Conservation (phyloP, 345 rosid species). For the Nephelium lappaceum region DNA sequence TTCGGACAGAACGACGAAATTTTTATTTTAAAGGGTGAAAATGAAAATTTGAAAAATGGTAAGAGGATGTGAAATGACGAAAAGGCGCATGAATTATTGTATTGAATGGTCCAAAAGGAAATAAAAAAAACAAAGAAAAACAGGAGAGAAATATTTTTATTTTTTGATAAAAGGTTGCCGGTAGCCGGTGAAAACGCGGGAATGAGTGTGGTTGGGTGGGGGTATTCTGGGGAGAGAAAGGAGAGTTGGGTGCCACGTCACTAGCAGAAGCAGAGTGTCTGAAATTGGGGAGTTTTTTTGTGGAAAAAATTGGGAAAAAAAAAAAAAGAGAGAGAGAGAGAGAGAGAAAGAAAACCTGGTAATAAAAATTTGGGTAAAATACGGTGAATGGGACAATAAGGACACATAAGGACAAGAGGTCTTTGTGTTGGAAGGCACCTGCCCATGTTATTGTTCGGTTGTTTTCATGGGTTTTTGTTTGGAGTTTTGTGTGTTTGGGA, state of each 20-base stretch:
- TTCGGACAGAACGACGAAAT: conserved; percentile 13
- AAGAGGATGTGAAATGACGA: conserved; percentile 29
- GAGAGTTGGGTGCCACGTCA: background rate
- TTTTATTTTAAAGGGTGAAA: background rate
- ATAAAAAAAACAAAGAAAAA: background rate
- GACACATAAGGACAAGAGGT: background rate
- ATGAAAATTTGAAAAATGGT: background rate
- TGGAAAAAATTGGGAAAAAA: background rate
- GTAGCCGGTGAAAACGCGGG: conserved; percentile 27
- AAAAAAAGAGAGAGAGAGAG: too few relatives aligned
- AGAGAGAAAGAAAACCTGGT: background rate
- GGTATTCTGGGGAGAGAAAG: background rate
- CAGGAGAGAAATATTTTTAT: background rate
- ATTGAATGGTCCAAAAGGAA: background rate
- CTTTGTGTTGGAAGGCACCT: background rate
- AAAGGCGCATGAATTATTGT: conserved; percentile 29
- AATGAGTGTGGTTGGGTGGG: background rate
- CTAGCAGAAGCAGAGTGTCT: background rate
- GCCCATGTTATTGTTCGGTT: background rate
- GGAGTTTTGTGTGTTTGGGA: too few relatives aligned
- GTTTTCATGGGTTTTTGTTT: too few relatives aligned
- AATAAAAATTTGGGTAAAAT: background rate
- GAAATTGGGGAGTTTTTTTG: background rate
- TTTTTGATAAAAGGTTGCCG: background rate
- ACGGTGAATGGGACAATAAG: background rate